These are phyloP conservation scores for Fraxinus pennsylvanica DNA, from an alignment of 257 asterid genomes.

Conservation along the genomic window DNA sequence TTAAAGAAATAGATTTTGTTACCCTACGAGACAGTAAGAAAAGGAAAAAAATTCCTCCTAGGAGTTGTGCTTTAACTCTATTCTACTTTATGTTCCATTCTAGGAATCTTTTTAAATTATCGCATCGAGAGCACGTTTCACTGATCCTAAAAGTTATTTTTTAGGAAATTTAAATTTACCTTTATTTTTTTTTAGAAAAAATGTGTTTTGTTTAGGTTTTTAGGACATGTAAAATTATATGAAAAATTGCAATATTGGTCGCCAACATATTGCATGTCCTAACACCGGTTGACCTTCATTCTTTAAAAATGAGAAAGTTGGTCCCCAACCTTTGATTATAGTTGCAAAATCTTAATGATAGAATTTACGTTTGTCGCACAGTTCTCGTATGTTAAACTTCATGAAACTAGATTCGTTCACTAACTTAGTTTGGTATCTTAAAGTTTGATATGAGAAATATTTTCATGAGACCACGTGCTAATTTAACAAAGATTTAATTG, in stretches of 20 bases:
- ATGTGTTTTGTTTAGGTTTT: too few relatives aligned
- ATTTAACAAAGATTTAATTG: not conserved
- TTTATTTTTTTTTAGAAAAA: too few relatives aligned
- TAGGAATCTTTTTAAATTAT: not conserved
- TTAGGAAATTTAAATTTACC: too few relatives aligned
- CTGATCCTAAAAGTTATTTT: too few relatives aligned
- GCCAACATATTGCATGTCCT: too few relatives aligned
- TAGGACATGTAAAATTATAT: too few relatives aligned
- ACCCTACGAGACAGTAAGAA: not conserved
- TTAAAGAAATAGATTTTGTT: slow-evolving; percentile 7
- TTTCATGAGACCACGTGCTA: not conserved
- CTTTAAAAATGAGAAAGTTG: not conserved
- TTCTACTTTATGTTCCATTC: not conserved
- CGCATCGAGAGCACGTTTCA: not conserved
- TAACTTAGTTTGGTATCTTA: not conserved
- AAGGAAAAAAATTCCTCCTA: not conserved
- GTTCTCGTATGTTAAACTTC: too few relatives aligned
- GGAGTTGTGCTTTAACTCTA: not conserved
- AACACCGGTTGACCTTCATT: not conserved
- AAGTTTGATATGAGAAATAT: not conserved
- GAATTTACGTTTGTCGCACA: not conserved
- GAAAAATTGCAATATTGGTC: too few relatives aligned
- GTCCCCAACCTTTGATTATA: not conserved
- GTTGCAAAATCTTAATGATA: too few relatives aligned
- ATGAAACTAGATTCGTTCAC: too few relatives aligned